Evolutionary conservation across 495 filamentous ascomycete species (phyloP).

Genomic region (Annulohypoxylon stygium): DNA sequence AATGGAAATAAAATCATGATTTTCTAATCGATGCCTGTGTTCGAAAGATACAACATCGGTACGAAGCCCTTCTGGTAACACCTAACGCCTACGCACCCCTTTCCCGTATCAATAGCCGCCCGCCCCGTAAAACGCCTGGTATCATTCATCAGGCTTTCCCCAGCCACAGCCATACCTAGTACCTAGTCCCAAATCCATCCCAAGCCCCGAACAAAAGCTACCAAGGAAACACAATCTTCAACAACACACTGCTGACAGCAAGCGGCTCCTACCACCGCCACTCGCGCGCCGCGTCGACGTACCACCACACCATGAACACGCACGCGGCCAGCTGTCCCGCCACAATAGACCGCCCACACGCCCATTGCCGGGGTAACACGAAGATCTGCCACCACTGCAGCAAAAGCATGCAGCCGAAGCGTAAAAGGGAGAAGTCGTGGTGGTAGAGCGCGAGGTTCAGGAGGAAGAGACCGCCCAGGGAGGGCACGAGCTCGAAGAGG

Average conservation of each 20-base stretch:
- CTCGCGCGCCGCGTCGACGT: constrained; percentile 20
- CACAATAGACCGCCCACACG: constrained; percentile 29
- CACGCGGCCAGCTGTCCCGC: constrained; percentile 35
- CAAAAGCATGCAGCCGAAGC: constrained; percentile 30
- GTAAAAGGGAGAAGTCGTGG: constrained; percentile 35
- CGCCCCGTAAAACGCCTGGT: neutral
- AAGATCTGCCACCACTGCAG: constrained; percentile 48
- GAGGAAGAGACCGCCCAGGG: constrained; percentile 13
- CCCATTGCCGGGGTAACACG: constrained; percentile 39
- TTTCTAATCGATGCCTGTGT: constrained; percentile 40
- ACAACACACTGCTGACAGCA: constrained; percentile 33
- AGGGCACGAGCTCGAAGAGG: constrained; percentile 25
- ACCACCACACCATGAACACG: constrained; percentile 44
- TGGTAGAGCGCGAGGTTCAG: constrained; percentile 36
- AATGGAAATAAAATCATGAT: constrained; percentile 39
- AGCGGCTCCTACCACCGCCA: constrained; percentile 45
- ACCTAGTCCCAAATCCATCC: neutral
- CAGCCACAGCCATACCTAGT: neutral
- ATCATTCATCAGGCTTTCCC: neutral
- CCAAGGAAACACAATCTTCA: constrained; percentile 47
- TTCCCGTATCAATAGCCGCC: neutral
- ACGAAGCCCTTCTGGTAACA: constrained; percentile 8
- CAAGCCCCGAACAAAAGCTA: neutral
- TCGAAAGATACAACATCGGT: constrained; percentile 23
- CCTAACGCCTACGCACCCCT: constrained; percentile 2